Percentiles rank a stretch among this genome's conserved stretches.
Evolutionary conservation across 257 asterid genomes (phyloP).

Genomic region (Capsicum chinense): DNA sequence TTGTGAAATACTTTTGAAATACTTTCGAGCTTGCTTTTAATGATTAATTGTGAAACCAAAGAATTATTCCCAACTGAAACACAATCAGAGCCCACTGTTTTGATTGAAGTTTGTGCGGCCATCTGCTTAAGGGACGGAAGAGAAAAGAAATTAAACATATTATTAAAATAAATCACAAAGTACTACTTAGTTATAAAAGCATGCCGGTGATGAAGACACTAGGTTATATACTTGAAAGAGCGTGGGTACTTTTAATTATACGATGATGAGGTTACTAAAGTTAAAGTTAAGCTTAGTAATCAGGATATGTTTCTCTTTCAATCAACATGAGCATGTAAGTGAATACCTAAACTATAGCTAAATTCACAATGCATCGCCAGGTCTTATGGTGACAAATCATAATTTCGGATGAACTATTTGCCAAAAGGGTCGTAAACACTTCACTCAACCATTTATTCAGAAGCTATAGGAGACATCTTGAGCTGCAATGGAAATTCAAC

Average conservation of each 20-base stretch:
- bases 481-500: background rate
- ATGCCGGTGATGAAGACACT: background rate
- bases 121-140: slow-evolving; percentile 53
- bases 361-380: no score
- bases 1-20: slow-evolving; percentile 36
- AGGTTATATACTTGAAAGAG: slow-evolving; percentile 20
- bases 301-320: no score
- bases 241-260: background rate
- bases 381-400: slow-evolving; percentile 9
- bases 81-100: slow-evolving; percentile 49
- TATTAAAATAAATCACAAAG: background rate
- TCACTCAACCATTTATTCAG: slow-evolving; percentile 6
- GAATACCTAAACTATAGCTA: slow-evolving; percentile 12
- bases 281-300: no score
- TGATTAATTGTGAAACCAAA: slow-evolving; percentile 37
- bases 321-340: background rate
- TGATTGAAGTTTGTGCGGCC: slow-evolving; percentile 80
- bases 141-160: slow-evolving; percentile 17
- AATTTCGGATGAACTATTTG: slow-evolving; percentile 9
- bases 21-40: slow-evolving; percentile 43
- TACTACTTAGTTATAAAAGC: background rate
- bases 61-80: slow-evolving; percentile 42
- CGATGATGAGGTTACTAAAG: no score
- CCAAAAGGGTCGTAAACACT: background rate
- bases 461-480: background rate